These are phyloP conservation scores for Camellia oleifera DNA, from an alignment of 179 eudicot genomes.

Conservation along the genomic window DNA sequence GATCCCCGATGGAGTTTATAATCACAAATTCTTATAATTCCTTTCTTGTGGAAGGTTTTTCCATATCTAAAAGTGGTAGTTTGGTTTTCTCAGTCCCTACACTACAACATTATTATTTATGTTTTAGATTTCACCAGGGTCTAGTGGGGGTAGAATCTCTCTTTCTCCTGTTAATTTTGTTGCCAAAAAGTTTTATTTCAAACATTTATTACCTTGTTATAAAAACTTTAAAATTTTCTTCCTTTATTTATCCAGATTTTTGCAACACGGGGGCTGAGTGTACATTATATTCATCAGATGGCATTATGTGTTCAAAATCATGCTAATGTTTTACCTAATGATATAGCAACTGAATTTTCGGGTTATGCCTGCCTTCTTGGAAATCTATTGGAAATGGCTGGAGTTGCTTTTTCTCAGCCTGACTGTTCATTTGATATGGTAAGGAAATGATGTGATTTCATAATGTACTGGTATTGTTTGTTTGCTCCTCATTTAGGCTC, in stretches of 20 bases:
- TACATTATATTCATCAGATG: constrained; percentile 80
- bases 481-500: background rate
- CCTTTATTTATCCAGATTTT: constrained; percentile 48
- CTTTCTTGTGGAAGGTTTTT: constrained; percentile 77
- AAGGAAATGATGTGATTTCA: constrained; percentile 17
- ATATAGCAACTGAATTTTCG: too few relatives aligned
- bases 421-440: constrained; percentile 72
- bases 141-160: background rate
- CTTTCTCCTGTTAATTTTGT: background rate
- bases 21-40: constrained; percentile 86
- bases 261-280: constrained; percentile 50
- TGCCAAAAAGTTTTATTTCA: background rate
- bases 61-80: constrained; percentile 75
- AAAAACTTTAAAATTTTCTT: background rate
- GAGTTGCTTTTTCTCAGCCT: constrained; percentile 51
- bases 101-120: background rate
- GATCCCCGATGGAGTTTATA: constrained; percentile 68
- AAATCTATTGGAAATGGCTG: too few relatives aligned
- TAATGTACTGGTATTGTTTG: background rate
- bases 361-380: too few relatives aligned
- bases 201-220: background rate
- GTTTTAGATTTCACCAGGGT: too few relatives aligned
- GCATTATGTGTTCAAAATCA: constrained; percentile 51
- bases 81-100: background rate
- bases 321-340: constrained; percentile 17